Evolutionary conservation across 2,329 filamentous ascomycete genomes (phyloP).

Genomic region (Colletotrichum filicis): DNA sequence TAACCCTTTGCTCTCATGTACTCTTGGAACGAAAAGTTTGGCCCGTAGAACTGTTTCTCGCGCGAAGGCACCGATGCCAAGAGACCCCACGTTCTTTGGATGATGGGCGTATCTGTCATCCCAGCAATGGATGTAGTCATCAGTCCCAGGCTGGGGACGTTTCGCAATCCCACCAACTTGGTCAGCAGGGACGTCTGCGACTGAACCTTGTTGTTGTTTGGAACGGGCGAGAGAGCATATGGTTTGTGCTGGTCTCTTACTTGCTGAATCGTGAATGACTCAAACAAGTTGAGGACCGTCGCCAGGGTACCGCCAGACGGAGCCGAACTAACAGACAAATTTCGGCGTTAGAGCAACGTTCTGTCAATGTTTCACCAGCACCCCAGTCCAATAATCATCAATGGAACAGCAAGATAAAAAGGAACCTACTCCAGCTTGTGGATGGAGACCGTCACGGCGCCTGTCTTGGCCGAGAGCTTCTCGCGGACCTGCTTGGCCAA

Average conservation of each 20-base stretch:
- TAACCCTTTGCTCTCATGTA: conserved; percentile 62
- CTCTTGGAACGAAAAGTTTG: conserved; percentile 69
- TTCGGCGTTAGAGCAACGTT: conserved; percentile 25
- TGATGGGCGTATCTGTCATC: conserved; percentile 62
- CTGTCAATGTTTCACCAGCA: conserved; percentile 3
- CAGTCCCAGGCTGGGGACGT: conserved; percentile 63
- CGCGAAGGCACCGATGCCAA: conserved; percentile 55
- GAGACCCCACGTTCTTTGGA: conserved; percentile 73
- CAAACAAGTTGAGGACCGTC: conserved; percentile 71
- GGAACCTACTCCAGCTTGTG: conserved; percentile 51
- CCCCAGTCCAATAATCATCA: no score
- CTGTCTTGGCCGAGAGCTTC: conserved; percentile 59
- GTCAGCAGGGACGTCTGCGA: conserved; percentile 51
- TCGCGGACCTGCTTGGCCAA: conserved; percentile 62
- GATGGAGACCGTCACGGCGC: conserved; percentile 64
- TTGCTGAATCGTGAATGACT: conserved; percentile 61
- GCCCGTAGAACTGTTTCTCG: conserved; percentile 64
- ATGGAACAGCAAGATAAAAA: not conserved
- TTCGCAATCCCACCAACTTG: conserved; percentile 60
- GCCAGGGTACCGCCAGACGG: conserved; percentile 76
- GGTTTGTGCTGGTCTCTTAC: conserved; percentile 58
- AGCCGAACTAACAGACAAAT: conserved; percentile 47
- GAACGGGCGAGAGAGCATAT: conserved; percentile 68
- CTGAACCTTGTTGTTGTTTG: conserved; percentile 49
- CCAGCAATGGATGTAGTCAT: conserved; percentile 64